Base-by-base conservation (phyloP, 257 asterid species). In the Eustoma russellianum region DNA sequence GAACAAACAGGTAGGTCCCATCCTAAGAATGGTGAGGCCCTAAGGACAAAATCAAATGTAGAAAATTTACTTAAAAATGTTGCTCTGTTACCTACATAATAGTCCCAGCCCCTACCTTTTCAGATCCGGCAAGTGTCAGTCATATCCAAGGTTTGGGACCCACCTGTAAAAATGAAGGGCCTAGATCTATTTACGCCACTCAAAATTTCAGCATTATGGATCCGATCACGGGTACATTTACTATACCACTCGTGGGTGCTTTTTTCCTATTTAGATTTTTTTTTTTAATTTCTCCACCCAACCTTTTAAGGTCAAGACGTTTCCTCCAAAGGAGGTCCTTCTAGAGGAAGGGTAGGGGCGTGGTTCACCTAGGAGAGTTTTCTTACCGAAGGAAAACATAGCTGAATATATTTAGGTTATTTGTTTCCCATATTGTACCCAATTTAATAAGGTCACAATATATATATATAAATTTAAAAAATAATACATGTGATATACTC, bases 211-310 rank as follows among this genome's bases (percentile, higher is more conserved):
- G 55, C 66, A 62, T 64, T 57, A 64, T 61, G 82, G 84, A 82
- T 38, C 43, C 43, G 12, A 83, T 85, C 94, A 81, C 90, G 94
- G 88, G 88, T 60, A 67, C 77, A 74, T 74, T 79, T 67, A 88
- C 82, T 85, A 79, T 83, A 65, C 81, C 92, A 76, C 83, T 76
- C 85, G 87, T 81, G 88, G 77, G 69, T 48, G 59, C 61, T 72
- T 66, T 50, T 13, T 48, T 19, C 38, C 33, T 51, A 28, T 15
- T 46, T 54, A 14, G 73, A 61, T 66, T 52, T 78, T 72, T 67
- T 76, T 68, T 52, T 55, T 65, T 66, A 70, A 12, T 65, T 68
- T 41, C 28, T 60, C 35, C 55, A 2, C 61, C 33, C 14, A 9
- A 13, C 43, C 52, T 49, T 33, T 30, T 45, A 14, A 58, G 47